phyloP scores from a whole-genome alignment of 805 yeast species.

The Maudiozyma bulderi region DNA sequence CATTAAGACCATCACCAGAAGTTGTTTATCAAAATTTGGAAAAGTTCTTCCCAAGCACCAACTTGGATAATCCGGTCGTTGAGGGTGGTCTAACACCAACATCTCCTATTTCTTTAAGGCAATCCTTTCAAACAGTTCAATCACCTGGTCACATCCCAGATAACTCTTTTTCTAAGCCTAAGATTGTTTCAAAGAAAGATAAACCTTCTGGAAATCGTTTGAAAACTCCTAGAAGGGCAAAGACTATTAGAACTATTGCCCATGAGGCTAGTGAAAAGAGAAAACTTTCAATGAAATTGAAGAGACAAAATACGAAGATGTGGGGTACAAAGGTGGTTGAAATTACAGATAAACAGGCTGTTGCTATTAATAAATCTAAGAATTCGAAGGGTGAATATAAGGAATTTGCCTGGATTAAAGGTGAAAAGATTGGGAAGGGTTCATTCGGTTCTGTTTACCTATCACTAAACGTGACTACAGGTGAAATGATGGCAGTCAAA shows the following conservation, averaged over 20 bases:
- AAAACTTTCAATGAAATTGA: conserved; percentile 32
- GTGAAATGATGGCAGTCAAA: conserved; percentile 97
- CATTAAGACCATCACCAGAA: conserved; percentile 90
- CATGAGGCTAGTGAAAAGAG: conserved; percentile 73
- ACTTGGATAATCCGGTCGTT: conserved; percentile 83
- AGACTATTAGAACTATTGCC: conserved; percentile 88
- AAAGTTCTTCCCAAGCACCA: conserved; percentile 83
- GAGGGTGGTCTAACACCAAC: conserved; percentile 58
- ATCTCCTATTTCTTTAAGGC: conserved; percentile 32
- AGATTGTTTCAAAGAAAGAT: neutral
- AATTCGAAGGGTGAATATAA: conserved; percentile 59
- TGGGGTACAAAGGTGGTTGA: conserved; percentile 96
- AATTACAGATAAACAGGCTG: conserved; percentile 64
- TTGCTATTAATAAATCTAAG: conserved; percentile 56
- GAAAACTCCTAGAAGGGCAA: conserved; percentile 52
- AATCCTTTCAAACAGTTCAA: neutral
- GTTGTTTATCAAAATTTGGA: conserved; percentile 88
- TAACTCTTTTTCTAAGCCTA: neutral
- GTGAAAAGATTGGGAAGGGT: conserved; percentile 93
- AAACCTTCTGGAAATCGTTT: neutral
- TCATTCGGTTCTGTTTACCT: conserved; percentile 91
- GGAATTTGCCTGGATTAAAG: conserved; percentile 96
- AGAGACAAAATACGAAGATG: conserved; percentile 83
- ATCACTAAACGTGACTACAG: conserved; percentile 90
- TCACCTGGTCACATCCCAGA: neutral